Evolutionary conservation across 129 eudicot genomes (phyloP), one percentile per base, ranked within the genome.

Genomic region (Apium graveolens): DNA sequence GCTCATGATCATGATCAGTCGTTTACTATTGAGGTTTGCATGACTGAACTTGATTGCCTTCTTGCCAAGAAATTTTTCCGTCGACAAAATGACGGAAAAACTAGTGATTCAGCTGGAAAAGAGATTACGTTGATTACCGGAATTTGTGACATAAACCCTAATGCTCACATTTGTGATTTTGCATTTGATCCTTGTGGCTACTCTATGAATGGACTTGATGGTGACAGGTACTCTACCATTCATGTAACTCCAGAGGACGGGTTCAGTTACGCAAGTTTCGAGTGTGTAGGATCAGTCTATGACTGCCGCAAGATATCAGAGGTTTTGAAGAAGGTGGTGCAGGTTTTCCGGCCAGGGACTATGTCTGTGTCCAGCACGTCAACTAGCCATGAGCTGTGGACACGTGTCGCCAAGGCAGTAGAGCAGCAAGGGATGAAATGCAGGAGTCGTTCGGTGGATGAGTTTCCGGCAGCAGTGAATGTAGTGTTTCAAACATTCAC

Each of bases 211-310:
- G 97, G 91, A 2, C 62, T 92, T 6, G 96, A 86, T 37, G 85
- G 89, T 3, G 86, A 84, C 4, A 89, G 97, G 38, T 92, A 92
- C 73, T 92, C 97, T 0, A 92, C 97, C 0, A 91, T 92, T 65
- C 97, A 92, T 74, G 96, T 92, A 60, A 92, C 97, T 12, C 97
- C 97, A 0, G 97, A 92, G 80, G 96, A 92, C 11, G 97, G 97
- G 27, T 92, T 90, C 74, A 92, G 97, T 57, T 92, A 92, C 42
- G 97, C 96, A 0, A 92, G 97, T 62, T 92, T 85, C 38, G 97
- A 92, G 82, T 92, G 96, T n/a, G 89, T 88, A 0, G 93, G 86
- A 13, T 88, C 96, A 14, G 45, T 82, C 32, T 85, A 88, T 77
- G 93, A 81, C 4, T 81, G 71, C 24, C 76, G 84, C 32, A 76